These are phyloP conservation scores for Chaetomium olivaceum DNA, from an alignment of 2,329 filamentous ascomycete genomes.

Conservation along the genomic window DNA sequence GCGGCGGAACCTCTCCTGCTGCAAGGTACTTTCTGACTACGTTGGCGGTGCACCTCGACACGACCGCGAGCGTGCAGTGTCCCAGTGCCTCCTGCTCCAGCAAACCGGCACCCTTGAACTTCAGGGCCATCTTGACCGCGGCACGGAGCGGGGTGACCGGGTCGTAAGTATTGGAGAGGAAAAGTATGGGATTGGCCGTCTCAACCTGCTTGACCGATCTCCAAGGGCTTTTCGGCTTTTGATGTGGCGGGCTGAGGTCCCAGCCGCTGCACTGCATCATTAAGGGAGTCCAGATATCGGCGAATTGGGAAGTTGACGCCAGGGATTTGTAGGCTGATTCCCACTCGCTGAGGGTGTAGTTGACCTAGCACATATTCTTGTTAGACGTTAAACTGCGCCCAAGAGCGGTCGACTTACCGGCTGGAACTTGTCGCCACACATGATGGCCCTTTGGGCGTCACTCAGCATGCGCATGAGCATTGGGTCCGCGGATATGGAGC, in stretches of 20 bases:
- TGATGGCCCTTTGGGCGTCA: slow-evolving; percentile 35
- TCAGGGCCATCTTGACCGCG: slow-evolving; percentile 44
- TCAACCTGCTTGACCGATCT: slow-evolving; percentile 38
- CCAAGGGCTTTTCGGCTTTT: slow-evolving; percentile 33
- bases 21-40: slow-evolving; percentile 41
- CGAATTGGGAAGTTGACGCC: slow-evolving; percentile 39
- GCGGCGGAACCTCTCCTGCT: slow-evolving; percentile 40
- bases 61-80: slow-evolving; percentile 41
- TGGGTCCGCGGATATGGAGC: slow-evolving; percentile 7
- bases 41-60: slow-evolving; percentile 41
- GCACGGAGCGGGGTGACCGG: slow-evolving; percentile 58
- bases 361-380: slow-evolving; percentile 28
- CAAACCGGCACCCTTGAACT: slow-evolving; percentile 42
- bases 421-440: slow-evolving; percentile 39
- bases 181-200: slow-evolving; percentile 56
- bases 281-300: slow-evolving; percentile 40
- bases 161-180: slow-evolving; percentile 58
- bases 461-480: not conserved
- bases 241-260: slow-evolving; percentile 29
- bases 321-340: slow-evolving; percentile 36
- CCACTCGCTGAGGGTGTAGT: slow-evolving; percentile 37
- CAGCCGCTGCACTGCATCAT: slow-evolving; percentile 32
- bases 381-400: not conserved
- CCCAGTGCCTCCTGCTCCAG: slow-evolving; percentile 42
- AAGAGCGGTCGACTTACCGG: slow-evolving; percentile 23